These are phyloP conservation scores for Thermoascus crustaceus DNA, from an alignment of 2,329 filamentous ascomycete genomes.

Conservation along the genomic window DNA sequence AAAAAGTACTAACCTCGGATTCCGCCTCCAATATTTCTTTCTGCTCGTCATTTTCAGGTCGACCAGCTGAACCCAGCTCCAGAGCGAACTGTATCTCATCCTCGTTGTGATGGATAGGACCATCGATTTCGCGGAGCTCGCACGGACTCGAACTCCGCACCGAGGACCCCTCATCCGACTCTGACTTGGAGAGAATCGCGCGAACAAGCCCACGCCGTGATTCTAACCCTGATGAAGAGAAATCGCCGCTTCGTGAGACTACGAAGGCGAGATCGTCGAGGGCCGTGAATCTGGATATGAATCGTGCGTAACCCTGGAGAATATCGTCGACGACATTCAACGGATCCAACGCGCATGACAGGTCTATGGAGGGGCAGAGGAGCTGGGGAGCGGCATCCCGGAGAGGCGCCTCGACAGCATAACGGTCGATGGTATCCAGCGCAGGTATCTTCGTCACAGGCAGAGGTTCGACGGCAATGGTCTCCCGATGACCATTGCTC, in stretches of 20 bases:
- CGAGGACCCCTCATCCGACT: constrained; percentile 1
- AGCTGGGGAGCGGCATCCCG: constrained; percentile 7
- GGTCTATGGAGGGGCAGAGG: constrained; percentile 7
- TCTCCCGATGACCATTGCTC: neutral
- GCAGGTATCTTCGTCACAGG: constrained; percentile 20
- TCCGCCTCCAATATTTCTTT: neutral
- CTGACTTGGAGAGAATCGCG: constrained; percentile 8
- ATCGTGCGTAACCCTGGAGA: constrained; percentile 18
- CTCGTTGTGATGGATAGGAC: constrained; percentile 6
- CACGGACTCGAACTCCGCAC: neutral
- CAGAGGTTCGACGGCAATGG: neutral
- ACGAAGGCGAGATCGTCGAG: constrained; percentile 19
- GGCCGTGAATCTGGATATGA: constrained; percentile 17
- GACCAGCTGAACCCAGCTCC: constrained; percentile 10
- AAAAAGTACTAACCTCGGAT: constrained; percentile 10
- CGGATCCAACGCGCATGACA: constrained; percentile 7
- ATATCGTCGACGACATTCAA: constrained; percentile 9
- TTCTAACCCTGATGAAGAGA: constrained; percentile 5
- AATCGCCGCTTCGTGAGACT: constrained; percentile 5
- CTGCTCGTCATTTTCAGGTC: constrained; percentile 13
- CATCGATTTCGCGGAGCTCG: constrained; percentile 9
- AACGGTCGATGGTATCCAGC: constrained; percentile 19
- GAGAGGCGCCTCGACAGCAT: constrained; percentile 10
- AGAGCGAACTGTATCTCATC: constrained; percentile 16
- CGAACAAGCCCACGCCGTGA: constrained; percentile 8